Base-by-base conservation (phyloP, 805 yeast species). In the Ogataea trehalophila region DNA sequence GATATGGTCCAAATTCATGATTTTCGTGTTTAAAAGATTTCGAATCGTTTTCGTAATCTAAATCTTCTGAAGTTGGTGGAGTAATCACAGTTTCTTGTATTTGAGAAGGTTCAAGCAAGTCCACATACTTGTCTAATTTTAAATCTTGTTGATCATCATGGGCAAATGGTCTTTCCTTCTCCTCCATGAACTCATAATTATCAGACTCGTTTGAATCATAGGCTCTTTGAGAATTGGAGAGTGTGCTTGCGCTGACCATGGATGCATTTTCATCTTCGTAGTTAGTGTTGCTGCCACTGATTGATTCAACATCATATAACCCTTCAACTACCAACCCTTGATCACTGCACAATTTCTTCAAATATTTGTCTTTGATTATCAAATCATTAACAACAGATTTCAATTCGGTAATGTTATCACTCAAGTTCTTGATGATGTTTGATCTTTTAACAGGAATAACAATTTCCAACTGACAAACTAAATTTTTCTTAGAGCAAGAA, bases 381-480 rank as follows among this genome's bases (percentile, higher is more conserved):
- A 68, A 55, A 14, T 43, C 43, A 45, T 65, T 63, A 5, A 68
- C 71, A 37, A 56, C 45, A 8, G 42, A 37, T 48, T 64, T 61
- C 45, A 68, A 55, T n/a, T 54, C 56, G 47, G 59, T 56, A 14
- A 71, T 63, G 43, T 59, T 67, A 9, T 61, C 58, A 35, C 64
- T 60, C 17, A 71, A 48, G 40, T 63, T 59, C 42, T 64, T 67
- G 49, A 71, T 67, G 41, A 71, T 68, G 41, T 66, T 69, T 15
- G 76, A 66, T 46, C 80, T 60, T 50, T 77, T 78, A 2, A 80
- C 76, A 3, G 79, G 78, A 13, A 73, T 69, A 14, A 82, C 79
- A 17, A 75, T 68, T 52, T 81, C 87, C 40, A 81, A 66, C 40
- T 73, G 72, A 57, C 89, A 83, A 26, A 66, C 63, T 18, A 76